phyloP scores from a whole-genome alignment of 2,329 filamentous ascomycete species.

The Monosporascus sp. region DNA sequence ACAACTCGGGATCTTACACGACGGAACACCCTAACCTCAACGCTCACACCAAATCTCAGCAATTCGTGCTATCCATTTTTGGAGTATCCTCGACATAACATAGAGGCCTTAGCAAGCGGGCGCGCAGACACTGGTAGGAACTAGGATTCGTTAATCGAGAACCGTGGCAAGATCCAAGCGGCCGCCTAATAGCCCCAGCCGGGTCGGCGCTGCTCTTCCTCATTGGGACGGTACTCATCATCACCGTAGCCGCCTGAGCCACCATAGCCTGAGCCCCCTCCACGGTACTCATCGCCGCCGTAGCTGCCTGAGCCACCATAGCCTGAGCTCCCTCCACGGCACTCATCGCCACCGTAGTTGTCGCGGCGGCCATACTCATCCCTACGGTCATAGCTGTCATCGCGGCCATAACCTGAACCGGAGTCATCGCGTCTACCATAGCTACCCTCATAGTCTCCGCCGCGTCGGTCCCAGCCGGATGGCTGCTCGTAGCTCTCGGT shows the following conservation, averaged over 20 bases:
- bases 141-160: neutral
- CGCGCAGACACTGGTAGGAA: neutral
- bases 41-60: too few relatives aligned
- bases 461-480: conserved; percentile 18
- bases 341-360: conserved; percentile 9
- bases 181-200: neutral
- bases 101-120: too few relatives aligned
- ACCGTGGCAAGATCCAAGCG: too few relatives aligned
- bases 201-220: conserved; percentile 4
- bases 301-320: conserved; percentile 9
- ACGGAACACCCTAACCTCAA: too few relatives aligned
- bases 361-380: conserved; percentile 10
- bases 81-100: conserved; percentile 10
- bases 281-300: conserved; percentile 13
- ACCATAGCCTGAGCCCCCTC: conserved; percentile 10
- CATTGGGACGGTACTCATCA: conserved; percentile 12
- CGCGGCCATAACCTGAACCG: conserved; percentile 19
- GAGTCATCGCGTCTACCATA: conserved; percentile 18
- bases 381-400: conserved; percentile 20
- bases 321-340: conserved; percentile 13
- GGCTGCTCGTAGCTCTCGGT: conserved; percentile 24
- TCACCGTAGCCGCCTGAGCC: conserved; percentile 11
- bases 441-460: conserved; percentile 12
- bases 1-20: too few relatives aligned
- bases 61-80: neutral